A percentile compares a stretch with the other conserved stretches of the same genome.
Evolutionary conservation across 2,329 filamentous ascomycete species (phyloP).

Genomic region (Tolypocladium guangdongense): DNA sequence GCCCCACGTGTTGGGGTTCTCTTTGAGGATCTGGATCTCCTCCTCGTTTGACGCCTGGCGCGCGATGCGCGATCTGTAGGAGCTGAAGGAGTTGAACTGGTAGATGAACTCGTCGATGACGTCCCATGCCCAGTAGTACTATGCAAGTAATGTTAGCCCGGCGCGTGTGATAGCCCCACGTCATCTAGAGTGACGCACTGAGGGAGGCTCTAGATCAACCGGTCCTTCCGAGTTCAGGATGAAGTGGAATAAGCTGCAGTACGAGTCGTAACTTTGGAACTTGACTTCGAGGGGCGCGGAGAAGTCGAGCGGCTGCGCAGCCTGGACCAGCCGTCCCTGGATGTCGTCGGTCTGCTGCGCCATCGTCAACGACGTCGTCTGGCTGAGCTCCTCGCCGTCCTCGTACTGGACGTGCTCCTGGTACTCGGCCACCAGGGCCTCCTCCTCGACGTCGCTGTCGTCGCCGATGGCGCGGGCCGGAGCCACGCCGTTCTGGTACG

Average conservation of each 20-base stretch:
- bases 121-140: slow-evolving; percentile 99
- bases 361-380: slow-evolving; percentile 57
- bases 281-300: slow-evolving; percentile 92
- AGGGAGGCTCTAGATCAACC: slow-evolving; percentile 91
- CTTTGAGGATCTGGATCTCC: slow-evolving; percentile 80
- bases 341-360: slow-evolving; percentile 79
- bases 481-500: slow-evolving; percentile 49
- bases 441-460: slow-evolving; percentile 93
- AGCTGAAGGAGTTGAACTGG: slow-evolving; percentile 99
- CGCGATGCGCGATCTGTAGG: slow-evolving; percentile 87
- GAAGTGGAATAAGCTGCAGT: slow-evolving; percentile 98
- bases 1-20: slow-evolving; percentile 98
- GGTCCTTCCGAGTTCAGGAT: slow-evolving; percentile 99
- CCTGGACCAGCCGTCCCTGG: slow-evolving; percentile 80
- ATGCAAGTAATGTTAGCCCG: slow-evolving; percentile 11
- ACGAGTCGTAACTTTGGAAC: slow-evolving; percentile 97
- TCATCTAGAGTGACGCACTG: slow-evolving; percentile 48
- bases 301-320: slow-evolving; percentile 91
- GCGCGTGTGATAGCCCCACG: not conserved
- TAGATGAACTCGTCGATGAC: slow-evolving; percentile 99
- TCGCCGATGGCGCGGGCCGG: slow-evolving; percentile 54
- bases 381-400: slow-evolving; percentile 71
- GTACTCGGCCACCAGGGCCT: slow-evolving; percentile 91
- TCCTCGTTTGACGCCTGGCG: slow-evolving; percentile 77
- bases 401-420: slow-evolving; percentile 92